phyloP scores from a whole-genome alignment of 257 asterid genomes.

The Nicotiana undulata region DNA sequence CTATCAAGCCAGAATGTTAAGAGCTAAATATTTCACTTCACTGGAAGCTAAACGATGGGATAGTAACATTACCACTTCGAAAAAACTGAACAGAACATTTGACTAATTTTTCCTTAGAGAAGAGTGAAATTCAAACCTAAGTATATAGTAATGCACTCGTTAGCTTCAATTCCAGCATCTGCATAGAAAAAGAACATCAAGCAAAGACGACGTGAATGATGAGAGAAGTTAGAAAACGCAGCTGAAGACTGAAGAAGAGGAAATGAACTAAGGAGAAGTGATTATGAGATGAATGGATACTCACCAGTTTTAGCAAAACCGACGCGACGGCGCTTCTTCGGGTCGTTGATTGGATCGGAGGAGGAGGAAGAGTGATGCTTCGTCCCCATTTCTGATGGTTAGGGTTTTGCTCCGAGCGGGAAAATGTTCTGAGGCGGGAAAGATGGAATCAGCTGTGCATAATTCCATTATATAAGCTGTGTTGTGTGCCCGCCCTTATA shows the following conservation, averaged over 20 bases:
- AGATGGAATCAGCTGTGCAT: not conserved
- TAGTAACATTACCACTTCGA: not conserved
- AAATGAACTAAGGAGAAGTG: conserved; percentile 1
- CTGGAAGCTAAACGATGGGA: not conserved
- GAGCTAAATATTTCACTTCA: not conserved
- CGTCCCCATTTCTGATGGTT: conserved; percentile 69
- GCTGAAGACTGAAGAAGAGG: not conserved
- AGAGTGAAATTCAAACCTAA: conserved; percentile 34
- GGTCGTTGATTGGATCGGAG: conserved; percentile 42
- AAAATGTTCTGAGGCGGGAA: conserved; percentile 74
- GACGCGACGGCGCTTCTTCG: conserved; percentile 62
- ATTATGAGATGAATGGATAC: not conserved
- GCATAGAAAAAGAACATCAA: conserved; percentile 10
- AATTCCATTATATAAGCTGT: too few species aligned
- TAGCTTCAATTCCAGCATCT: conserved; percentile 80
- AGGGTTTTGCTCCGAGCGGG: conserved; percentile 81
- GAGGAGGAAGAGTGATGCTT: conserved; percentile 49
- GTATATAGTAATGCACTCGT: conserved; percentile 64
- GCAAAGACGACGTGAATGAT: not conserved
- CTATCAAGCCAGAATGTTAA: not conserved
- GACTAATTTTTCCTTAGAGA: not conserved
- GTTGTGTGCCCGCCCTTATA: too few species aligned
- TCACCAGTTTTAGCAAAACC: conserved; percentile 57
- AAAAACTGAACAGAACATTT: not conserved
- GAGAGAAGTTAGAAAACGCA: not conserved